Conservation (phyloP, 148 eudicot genomes). For the Vaccinium macrocarpon region DNA sequence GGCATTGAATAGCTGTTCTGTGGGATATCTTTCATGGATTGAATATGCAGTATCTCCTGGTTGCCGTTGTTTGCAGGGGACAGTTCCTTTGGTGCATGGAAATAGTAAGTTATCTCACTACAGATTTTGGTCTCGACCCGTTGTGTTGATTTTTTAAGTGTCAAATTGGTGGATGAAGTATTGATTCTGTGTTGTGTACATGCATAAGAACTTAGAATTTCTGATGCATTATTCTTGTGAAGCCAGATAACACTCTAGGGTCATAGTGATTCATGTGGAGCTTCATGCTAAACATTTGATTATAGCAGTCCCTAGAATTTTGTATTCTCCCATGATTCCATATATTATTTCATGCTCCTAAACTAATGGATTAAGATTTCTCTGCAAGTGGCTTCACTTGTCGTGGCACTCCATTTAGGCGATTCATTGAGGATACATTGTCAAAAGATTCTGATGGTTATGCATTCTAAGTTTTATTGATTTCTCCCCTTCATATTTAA, state of each 20-base stretch:
- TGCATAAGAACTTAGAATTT: not conserved
- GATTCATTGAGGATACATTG: not conserved
- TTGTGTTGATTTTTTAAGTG: not conserved
- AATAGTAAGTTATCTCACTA: slow-evolving; percentile 4
- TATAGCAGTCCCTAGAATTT: not conserved
- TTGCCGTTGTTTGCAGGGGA: slow-evolving; percentile 17
- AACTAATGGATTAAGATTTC: slow-evolving; percentile 6
- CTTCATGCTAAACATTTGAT: not conserved
- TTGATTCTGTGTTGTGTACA: not conserved
- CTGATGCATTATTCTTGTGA: not conserved
- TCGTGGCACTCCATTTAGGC: not conserved
- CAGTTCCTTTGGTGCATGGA: slow-evolving; percentile 9
- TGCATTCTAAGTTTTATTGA: not conserved
- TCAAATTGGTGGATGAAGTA: not conserved
- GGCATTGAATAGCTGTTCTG: slow-evolving; percentile 1
- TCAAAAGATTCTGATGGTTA: not conserved
- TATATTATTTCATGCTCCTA: not conserved
- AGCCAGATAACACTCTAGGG: not conserved
- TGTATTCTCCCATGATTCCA: not conserved
- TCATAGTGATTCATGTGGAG: not conserved
- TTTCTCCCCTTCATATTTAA: not conserved
- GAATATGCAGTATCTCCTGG: not conserved
- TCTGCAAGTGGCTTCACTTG: not conserved
- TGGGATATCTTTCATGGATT: slow-evolving; percentile 3
- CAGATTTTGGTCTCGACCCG: not conserved